These are phyloP conservation scores for Sphaerulina musiva DNA, from an alignment of 2,329 filamentous ascomycete genomes.

Conservation along the genomic window DNA sequence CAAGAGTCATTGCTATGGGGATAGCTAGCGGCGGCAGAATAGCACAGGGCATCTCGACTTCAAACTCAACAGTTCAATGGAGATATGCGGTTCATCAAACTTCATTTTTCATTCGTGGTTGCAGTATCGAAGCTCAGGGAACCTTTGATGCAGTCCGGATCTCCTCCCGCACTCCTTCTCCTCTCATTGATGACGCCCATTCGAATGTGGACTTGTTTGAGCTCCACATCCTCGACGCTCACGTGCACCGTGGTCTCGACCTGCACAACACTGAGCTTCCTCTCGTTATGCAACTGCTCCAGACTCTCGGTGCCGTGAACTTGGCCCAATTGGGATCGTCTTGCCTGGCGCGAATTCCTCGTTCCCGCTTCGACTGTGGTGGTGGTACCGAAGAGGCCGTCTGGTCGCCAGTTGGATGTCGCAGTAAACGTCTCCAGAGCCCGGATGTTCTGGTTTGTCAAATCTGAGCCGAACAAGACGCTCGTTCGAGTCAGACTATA, in stretches of 20 bases:
- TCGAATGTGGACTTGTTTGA: not conserved
- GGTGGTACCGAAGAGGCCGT: conserved; percentile 23
- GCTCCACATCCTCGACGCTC: conserved; percentile 3
- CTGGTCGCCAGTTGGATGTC: conserved; percentile 14
- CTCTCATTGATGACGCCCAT: not conserved
- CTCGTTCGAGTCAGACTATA: conserved; percentile 51
- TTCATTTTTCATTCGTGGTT: not conserved
- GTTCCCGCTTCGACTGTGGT: conserved; percentile 22
- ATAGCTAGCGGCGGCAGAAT: not conserved
- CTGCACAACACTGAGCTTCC: conserved; percentile 6
- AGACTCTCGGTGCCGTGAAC: not conserved
- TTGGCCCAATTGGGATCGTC: not conserved
- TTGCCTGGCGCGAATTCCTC: conserved; percentile 61
- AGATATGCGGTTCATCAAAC: not conserved
- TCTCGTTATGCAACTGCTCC: not conserved
- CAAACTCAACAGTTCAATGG: not conserved
- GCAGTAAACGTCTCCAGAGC: conserved; percentile 23
- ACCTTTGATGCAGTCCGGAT: not conserved
- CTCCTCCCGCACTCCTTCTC: not conserved
- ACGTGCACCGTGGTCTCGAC: conserved; percentile 15
- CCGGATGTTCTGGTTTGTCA: conserved; percentile 27
- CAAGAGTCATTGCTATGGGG: not conserved
- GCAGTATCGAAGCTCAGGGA: not conserved
- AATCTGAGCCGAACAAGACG: conserved; percentile 48
- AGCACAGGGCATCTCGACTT: not conserved